Evolutionary conservation across 2,329 filamentous ascomycete genomes (phyloP), one percentile per base, ranked within the genome.

Genomic region (Apiospora kogelbergensis): DNA sequence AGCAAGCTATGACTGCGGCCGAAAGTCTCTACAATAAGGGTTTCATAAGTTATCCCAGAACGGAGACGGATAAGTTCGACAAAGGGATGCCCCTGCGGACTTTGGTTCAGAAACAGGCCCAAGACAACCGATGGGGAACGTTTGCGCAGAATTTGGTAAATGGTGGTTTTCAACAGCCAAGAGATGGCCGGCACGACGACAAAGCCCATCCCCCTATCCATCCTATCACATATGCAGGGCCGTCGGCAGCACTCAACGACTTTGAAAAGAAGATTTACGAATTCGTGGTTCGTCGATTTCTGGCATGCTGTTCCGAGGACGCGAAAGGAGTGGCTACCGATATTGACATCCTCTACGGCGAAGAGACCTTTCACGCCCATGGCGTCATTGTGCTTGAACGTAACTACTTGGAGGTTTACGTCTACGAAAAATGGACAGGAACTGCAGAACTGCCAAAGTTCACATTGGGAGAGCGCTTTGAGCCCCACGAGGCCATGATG

Each of bases 171-270:
- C 88, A 89, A 63, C 91, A 92, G 73, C 96, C 96, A 22, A 90
- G 95, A 53, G 88, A 91, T 73, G 96, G 96, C 4, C 88, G 90
- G 67, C 90, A 98, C 78, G 97, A 99, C 79, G 96, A 99, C 80
- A 96, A 97, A 80, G 96, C 96, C 0, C 96, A 99, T 81, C 96
- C 96, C 33, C 96, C 96, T 0, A 99, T 99, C 70, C 96, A 99
- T 75, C 96, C 96, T 0, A 92, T 99, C 70, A 92, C 92, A n/a
- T 97, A 93, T 77, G 93, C 91, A 6, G 87, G 88, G 0, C 87
- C 90, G 0, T 84, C 84, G 0, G 88, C 94, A 3, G 83, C 94
- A 2, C 83, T 88, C 26, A 88, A 84, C 68, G 84, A 89, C 1
- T 85, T 91, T 67, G 93, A 97, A 77, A 88, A 86, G 67, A 90